Evolutionary conservation across 73 alveolate species (phyloP).

Genomic region (Stentor coeruleus): DNA sequence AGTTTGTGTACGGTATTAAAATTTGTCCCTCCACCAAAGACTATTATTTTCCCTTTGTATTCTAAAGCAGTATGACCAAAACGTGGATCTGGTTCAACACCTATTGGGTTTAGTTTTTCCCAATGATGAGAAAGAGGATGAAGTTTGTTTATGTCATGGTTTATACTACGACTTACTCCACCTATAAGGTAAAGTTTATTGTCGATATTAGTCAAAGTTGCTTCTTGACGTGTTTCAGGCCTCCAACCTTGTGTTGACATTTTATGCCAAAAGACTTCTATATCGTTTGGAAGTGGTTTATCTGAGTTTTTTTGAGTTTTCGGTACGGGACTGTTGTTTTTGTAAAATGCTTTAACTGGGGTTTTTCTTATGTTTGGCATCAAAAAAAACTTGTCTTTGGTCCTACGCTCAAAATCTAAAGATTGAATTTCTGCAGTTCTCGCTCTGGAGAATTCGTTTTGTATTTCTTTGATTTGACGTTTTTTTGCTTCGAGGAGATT

Average conservation of each 20-base stretch:
- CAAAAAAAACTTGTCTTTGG: background rate
- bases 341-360: background rate
- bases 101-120: conserved; percentile 11
- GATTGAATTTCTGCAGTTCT: background rate
- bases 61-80: conserved; percentile 29
- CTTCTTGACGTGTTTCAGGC: conserved; percentile 24
- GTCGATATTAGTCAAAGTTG: background rate
- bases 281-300: background rate
- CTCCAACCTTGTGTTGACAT: conserved; percentile 19
- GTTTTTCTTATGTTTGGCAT: background rate
- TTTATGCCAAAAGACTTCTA: conserved; percentile 15
- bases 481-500: too few relatives aligned
- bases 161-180: background rate
- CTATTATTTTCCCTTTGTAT: background rate
- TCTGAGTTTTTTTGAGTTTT: background rate
- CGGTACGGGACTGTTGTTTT: background rate
- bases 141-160: conserved; percentile 4
- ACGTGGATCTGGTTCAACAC: conserved; percentile 20
- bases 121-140: background rate
- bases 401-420: background rate
- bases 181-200: conserved; percentile 11
- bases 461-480: background rate
- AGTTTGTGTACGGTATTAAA: background rate
- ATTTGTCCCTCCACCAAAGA: conserved; percentile 27
- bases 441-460: background rate